Evolutionary conservation across 2,329 filamentous ascomycete species (phyloP), one percentile per base, ranked within the genome.

Genomic region (Talaromyces sp.): DNA sequence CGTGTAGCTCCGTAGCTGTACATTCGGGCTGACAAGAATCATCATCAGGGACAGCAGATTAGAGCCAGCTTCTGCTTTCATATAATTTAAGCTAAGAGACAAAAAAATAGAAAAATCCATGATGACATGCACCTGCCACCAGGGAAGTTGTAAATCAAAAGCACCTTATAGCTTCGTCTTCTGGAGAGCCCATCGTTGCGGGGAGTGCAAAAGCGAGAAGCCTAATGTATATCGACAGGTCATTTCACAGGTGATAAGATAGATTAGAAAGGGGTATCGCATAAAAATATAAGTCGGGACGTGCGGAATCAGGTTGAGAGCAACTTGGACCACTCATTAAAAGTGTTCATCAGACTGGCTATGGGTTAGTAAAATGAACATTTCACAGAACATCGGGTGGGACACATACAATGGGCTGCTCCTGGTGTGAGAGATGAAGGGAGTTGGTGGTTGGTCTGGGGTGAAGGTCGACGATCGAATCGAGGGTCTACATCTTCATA

Each of bases 401-500:
- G 68, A 53, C 75, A 71, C 67, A 70, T 65, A 72, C 70, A 70
- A 65, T 62, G 59, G 61, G 59, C 54, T 55, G 20, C 52, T 46
- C 74, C 75, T 37, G 75, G 73, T 8, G 70, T 71, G 46, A 77
- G 60, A 44, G 68, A 65, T 35, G 72, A 57, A n/a, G 69, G 74
- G 48, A 71, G 56, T 37, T 55, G 64, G 33, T 55, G 59, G 57
- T 51, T 61, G 56, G 46, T 60, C 52, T 57, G 61, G 44, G 66
- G 62, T 36, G 70, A 67, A 49, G 67, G 65, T 20, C 60, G 63
- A 39, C 64, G 58, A 51, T 86, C 88, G 66, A 97, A 97, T 51
- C 86, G 89, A 40, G 93, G 91, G 61, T 96, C 91, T 11, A 96
- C 85, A 70, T 97, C 93, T 79, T 97, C 94, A 68, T 95, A 96